Percentiles rank a stretch among this genome's conserved stretches.
phyloP scores from a whole-genome alignment of 306 rosid species.

The Luffa acutangula region DNA sequence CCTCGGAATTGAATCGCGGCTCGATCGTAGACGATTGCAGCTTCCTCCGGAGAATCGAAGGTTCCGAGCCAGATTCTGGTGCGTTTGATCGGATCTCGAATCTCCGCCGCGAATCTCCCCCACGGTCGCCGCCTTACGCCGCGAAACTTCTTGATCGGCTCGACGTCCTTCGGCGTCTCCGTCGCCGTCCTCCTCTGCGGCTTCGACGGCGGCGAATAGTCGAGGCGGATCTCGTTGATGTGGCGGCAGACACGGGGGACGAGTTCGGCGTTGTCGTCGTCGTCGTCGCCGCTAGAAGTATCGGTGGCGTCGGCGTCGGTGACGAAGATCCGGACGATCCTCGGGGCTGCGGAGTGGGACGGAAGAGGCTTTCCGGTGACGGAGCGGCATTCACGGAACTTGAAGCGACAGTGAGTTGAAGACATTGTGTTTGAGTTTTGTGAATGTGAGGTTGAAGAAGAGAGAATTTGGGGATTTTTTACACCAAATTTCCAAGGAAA shows the following conservation, averaged over 20 bases:
- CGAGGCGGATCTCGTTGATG: background rate
- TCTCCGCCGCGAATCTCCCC: constrained; percentile 7
- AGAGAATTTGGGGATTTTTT: background rate
- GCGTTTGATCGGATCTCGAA: background rate
- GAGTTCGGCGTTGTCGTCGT: background rate
- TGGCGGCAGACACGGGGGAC: background rate
- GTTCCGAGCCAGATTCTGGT: constrained; percentile 2
- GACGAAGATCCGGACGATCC: background rate
- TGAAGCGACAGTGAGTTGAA: background rate
- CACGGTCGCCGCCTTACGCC: constrained; percentile 1
- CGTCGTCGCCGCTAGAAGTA: background rate
- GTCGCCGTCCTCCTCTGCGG: background rate
- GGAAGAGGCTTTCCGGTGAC: background rate
- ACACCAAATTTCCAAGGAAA: background rate
- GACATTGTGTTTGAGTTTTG: background rate
- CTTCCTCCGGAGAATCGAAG: background rate
- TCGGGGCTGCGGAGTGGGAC: background rate
- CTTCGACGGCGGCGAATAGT: background rate
- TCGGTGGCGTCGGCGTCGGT: background rate
- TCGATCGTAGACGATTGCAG: background rate
- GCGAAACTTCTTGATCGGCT: background rate
- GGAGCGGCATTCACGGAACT: background rate
- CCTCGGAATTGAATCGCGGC: background rate
- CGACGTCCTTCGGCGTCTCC: background rate
- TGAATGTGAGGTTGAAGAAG: background rate